Evolutionary conservation across 257 asterid species (phyloP).

Genomic region (Capsicum chinense): DNA sequence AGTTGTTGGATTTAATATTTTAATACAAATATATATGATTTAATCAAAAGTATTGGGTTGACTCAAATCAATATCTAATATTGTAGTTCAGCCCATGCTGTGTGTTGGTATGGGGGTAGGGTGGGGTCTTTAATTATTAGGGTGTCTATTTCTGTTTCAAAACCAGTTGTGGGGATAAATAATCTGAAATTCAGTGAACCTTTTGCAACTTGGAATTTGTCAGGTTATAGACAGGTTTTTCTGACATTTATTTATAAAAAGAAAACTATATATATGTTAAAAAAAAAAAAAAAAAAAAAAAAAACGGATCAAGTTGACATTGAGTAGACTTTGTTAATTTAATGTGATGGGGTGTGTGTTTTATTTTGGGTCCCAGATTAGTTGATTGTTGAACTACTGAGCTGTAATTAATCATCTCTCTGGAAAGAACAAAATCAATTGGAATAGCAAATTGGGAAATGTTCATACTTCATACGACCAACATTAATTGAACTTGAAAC

Average conservation of each 20-base stretch:
- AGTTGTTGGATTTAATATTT: no score
- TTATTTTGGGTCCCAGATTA: slow-evolving; percentile 16
- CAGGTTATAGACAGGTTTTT: not conserved
- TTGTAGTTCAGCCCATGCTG: no score
- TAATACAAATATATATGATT: no score
- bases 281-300: not conserved
- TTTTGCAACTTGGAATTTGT: slow-evolving; percentile 20
- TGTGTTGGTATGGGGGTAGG: not conserved
- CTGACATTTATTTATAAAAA: not conserved
- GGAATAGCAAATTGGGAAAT: not conserved
- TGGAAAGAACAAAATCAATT: not conserved
- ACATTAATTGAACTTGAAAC: not conserved
- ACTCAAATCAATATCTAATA: no score
- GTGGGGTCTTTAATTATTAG: not conserved
- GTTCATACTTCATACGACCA: not conserved
- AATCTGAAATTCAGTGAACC: slow-evolving; percentile 16
- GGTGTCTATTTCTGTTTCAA: not conserved
- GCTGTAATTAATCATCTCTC: not conserved
- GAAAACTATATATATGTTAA: not conserved
- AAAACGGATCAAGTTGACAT: not conserved
- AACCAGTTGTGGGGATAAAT: not conserved
- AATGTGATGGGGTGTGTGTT: not conserved
- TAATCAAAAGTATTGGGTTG: no score
- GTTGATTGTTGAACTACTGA: not conserved
- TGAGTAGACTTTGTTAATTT: not conserved